These are phyloP conservation scores for Thermothielavioides terrestris DNA, from an alignment of 495 filamentous ascomycete species.

Conservation along the genomic window DNA sequence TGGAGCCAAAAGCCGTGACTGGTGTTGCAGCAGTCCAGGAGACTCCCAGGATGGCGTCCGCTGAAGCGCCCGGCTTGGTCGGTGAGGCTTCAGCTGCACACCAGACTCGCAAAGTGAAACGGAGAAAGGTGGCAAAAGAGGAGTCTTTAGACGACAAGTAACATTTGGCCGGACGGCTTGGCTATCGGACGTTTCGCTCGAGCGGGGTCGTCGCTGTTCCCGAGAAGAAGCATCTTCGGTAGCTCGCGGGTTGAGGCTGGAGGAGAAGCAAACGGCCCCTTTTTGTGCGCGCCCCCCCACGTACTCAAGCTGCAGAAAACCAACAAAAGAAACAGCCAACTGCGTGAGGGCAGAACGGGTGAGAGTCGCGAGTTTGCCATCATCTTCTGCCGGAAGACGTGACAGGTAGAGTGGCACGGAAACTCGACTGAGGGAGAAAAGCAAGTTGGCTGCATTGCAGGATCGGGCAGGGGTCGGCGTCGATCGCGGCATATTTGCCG, in stretches of 20 bases:
- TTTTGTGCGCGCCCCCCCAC: no score
- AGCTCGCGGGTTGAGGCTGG: no score
- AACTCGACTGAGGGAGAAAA: no score
- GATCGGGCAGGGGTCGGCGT: no score
- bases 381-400: no score
- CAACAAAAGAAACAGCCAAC: no score
- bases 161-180: not conserved
- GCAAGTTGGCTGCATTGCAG: no score
- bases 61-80: not conserved
- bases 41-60: not conserved
- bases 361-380: no score
- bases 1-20: constrained; percentile 1
- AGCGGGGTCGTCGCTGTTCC: not conserved
- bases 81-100: not conserved
- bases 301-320: no score
- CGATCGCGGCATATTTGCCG: no score
- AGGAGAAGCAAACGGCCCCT: not conserved
- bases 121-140: not conserved
- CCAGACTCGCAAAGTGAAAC: not conserved
- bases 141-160: not conserved
- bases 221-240: not conserved
- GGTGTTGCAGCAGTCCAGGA: not conserved
- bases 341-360: no score
- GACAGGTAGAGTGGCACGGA: no score
- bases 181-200: not conserved